phyloP scores from a whole-genome alignment of 805 yeast genomes.

The Starmerella bombicola region DNA sequence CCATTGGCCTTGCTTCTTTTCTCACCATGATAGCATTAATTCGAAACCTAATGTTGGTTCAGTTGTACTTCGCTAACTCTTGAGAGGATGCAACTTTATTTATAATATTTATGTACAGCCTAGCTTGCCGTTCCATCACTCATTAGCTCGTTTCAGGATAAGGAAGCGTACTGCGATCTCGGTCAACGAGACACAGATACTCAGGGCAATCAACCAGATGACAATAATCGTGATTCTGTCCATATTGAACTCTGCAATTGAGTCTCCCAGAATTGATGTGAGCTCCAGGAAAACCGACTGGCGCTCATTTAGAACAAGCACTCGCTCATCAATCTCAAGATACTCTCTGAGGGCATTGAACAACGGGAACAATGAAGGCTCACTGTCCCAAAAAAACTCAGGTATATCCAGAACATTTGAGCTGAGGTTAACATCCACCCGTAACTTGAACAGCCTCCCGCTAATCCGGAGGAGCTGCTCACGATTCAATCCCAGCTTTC shows the following conservation, averaged over 20 bases:
- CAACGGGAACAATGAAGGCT: conserved; percentile 88
- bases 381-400: conserved; percentile 87
- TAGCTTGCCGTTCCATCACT: not conserved
- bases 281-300: conserved; percentile 90
- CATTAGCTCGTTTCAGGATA: conserved; percentile 5
- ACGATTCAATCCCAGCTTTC: conserved; percentile 70
- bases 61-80: conserved; percentile 31
- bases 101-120: not conserved
- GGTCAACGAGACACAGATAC: conserved; percentile 44
- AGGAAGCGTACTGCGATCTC: conserved; percentile 22
- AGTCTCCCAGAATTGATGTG: conserved; percentile 83
- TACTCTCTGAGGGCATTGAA: conserved; percentile 84
- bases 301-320: conserved; percentile 82
- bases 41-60: conserved; percentile 58
- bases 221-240: conserved; percentile 85
- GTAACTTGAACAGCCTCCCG: conserved; percentile 74
- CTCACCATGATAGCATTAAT: conserved; percentile 78
- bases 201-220: conserved; percentile 65
- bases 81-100: conserved; percentile 30
- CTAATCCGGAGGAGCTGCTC: conserved; percentile 77
- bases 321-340: conserved; percentile 87
- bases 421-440: conserved; percentile 87
- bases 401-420: conserved; percentile 91
- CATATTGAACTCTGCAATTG: conserved; percentile 86
- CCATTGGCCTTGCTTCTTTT: conserved; percentile 89